Base-by-base conservation (phyloP, 2,329 filamentous ascomycete genomes). In the Ophiocordyceps camponoti-floridani region DNA sequence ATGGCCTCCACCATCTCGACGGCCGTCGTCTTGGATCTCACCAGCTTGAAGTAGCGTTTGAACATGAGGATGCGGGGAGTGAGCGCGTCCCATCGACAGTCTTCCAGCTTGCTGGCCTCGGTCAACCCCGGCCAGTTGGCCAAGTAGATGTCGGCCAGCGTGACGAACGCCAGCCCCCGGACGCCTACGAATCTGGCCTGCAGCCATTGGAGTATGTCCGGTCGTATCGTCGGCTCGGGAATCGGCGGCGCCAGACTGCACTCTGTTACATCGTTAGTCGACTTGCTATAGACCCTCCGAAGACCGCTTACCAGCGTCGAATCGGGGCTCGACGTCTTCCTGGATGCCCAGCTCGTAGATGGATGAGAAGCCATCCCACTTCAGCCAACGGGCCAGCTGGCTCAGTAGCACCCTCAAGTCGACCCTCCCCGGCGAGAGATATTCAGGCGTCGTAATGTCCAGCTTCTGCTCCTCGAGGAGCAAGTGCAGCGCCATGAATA, bases 381-480 rank as follows among this genome's bases (percentile, higher is more conserved):
- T 75, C 23, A 98, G 67, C 88, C 89, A 96, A 44, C 72, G 68
- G 1, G 82, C 77, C 46, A 98, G 69, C 57, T 95, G 89, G 41
- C 81, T 79, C 40, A 96, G 65, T 2, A 95, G 60, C 14, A 83
- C 78, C n/a, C 77, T 75, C 19, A 96, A 54, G 42, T 73, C 68
- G 10, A 61, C 58, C 26, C 65, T 62, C 0, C 68, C 64, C 0
- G 66, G 63, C 4, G 67, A 66, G 2, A 54, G 50, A 37, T 64
- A 62, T 43, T 70, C 67, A 0, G 67, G 62, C 0, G 61, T 60
- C 49, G 69, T 66, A 4, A 79, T 73, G 48, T 84, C 77, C 2
- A 98, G 72, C 56, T 94, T 96, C 49, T 83, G 72, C 58, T 98
- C 91, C 58, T 98, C 89, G 0, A 83, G 72, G n/a, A 94, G 66